phyloP scores from a whole-genome alignment of 805 yeast species.

The Wickerhamiella kazuoi region DNA sequence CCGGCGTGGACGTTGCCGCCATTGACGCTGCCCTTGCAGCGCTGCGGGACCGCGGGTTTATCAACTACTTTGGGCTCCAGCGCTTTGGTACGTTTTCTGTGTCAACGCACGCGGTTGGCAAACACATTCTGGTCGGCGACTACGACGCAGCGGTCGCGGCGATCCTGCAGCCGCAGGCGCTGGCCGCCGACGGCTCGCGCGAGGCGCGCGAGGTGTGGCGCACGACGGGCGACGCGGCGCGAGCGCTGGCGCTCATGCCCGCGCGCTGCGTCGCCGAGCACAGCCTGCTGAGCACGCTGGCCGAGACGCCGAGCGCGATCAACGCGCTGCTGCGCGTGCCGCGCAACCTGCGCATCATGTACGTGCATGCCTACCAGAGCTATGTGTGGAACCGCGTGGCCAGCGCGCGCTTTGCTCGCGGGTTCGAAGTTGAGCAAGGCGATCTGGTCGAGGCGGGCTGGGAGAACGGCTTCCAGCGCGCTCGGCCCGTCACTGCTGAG shows the following conservation, averaged over 20 bases:
- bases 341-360: constrained; percentile 80
- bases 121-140: constrained; percentile 45
- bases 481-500: constrained; percentile 55
- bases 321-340: constrained; percentile 80
- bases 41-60: constrained; percentile 53
- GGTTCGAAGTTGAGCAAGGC: constrained; percentile 20
- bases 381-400: constrained; percentile 86
- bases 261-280: constrained; percentile 72
- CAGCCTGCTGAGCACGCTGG: constrained; percentile 45
- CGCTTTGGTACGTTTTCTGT: constrained; percentile 91
- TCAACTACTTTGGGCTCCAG: constrained; percentile 96
- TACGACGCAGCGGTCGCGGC: constrained; percentile 71
- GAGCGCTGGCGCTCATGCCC: constrained; percentile 66
- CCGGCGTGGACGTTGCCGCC: constrained; percentile 22
- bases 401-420: constrained; percentile 51
- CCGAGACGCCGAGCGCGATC: constrained; percentile 37
- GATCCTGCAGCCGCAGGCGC: constrained; percentile 68
- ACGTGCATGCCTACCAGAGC: constrained; percentile 94
- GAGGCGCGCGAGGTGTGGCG: constrained; percentile 77
- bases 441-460: constrained; percentile 17
- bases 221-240: constrained; percentile 44
- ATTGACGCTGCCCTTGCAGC: constrained; percentile 34
- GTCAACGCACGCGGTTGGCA: constrained; percentile 79
- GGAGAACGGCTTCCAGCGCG: constrained; percentile 40
- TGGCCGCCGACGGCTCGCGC: constrained; percentile 63